Conservation (phyloP, 2,329 filamentous ascomycete genomes). For the Aspergillus ustus region DNA sequence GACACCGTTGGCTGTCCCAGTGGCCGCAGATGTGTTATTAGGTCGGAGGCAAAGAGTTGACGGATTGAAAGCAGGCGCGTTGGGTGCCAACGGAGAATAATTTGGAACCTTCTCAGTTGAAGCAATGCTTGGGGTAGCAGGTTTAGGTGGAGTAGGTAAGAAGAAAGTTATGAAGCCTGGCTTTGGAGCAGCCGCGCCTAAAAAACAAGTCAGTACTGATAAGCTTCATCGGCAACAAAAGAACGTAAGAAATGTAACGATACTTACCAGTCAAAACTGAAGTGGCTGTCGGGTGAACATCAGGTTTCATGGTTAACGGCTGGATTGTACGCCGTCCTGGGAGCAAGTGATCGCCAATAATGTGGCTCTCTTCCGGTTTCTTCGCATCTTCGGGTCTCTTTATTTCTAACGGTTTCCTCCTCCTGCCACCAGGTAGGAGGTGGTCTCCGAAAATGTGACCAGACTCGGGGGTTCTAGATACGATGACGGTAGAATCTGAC, state of each 20-base stretch:
- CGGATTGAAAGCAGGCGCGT: neutral
- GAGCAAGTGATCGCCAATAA: slow-evolving; percentile 19
- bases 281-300: neutral
- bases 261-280: neutral
- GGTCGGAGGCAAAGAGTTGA: neutral
- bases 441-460: slow-evolving; percentile 1
- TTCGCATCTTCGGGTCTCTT: neutral
- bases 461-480: neutral
- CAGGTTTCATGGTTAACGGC: neutral
- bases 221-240: neutral
- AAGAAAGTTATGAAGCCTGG: neutral
- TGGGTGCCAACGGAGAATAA: neutral
- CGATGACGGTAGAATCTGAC: neutral
- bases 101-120: neutral
- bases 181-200: neutral
- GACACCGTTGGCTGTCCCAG: neutral
- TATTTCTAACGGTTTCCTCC: neutral
- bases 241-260: neutral
- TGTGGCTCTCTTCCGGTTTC: slow-evolving; percentile 1
- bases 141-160: neutral
- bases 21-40: neutral
- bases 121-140: neutral
- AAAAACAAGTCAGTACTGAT: neutral
- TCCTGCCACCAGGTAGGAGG: slow-evolving; percentile 2
- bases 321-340: slow-evolving; percentile 11